Percentiles rank a stretch among this genome's conserved stretches.
phyloP scores from a whole-genome alignment of 352 stramenopile species.

The Phytopythium boreale region DNA sequence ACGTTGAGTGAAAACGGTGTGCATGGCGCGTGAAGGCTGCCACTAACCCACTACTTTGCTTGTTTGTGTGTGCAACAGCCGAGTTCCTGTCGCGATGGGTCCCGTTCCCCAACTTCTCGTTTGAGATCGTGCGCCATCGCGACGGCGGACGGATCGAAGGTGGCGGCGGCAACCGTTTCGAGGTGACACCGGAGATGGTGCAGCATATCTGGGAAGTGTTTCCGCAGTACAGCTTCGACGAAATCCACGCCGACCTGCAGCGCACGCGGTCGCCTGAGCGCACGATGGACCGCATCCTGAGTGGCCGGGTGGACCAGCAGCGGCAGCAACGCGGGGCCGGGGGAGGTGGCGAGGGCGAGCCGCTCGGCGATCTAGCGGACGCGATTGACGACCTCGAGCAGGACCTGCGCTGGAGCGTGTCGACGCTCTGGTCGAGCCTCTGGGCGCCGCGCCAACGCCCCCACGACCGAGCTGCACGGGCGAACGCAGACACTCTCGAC shows the following conservation, averaged over 20 bases:
- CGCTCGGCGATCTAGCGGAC: slow-evolving; percentile 23
- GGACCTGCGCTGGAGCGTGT: slow-evolving; percentile 37
- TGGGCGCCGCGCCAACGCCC: slow-evolving; percentile 13
- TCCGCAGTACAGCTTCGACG: slow-evolving; percentile 58
- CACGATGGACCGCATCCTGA: slow-evolving; percentile 75
- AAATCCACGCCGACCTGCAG: slow-evolving; percentile 50
- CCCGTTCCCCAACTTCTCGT: slow-evolving; percentile 69
- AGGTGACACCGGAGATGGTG: slow-evolving; percentile 68
- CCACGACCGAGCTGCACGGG: background rate
- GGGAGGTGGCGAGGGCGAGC: slow-evolving; percentile 16
- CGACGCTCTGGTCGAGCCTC: slow-evolving; percentile 28
- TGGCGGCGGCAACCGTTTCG: slow-evolving; percentile 24
- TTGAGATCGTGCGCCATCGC: slow-evolving; percentile 70
- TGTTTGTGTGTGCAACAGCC: slow-evolving; percentile 25
- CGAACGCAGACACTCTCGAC: background rate
- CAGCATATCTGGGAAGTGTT: slow-evolving; percentile 78
- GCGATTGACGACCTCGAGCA: slow-evolving; percentile 36
- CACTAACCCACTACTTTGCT: slow-evolving; percentile 14
- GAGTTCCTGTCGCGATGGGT: slow-evolving; percentile 70
- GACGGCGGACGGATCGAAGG: background rate
- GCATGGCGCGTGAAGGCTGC: too few relatives aligned
- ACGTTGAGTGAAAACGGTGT: slow-evolving; percentile 25
- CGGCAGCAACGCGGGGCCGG: slow-evolving; percentile 19
- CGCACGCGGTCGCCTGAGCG: slow-evolving; percentile 56
- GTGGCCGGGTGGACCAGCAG: slow-evolving; percentile 41